These are phyloP conservation scores for Calonectria henricotiae DNA, from an alignment of 2,329 filamentous ascomycete species.

Conservation along the genomic window DNA sequence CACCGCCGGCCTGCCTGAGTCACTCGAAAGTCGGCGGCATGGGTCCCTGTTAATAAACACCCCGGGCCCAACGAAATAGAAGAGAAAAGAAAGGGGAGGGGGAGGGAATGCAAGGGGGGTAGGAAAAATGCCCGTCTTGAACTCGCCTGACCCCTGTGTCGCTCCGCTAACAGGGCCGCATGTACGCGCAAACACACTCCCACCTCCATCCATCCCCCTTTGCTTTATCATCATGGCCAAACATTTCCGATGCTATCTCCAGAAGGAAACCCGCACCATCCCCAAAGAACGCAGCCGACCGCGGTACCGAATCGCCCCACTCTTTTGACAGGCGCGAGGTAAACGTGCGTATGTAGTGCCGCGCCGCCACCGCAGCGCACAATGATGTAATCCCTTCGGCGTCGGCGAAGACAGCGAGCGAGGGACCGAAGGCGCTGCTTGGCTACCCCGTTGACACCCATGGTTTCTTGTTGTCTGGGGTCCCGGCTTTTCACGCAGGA, in stretches of 20 bases:
- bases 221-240: constrained; percentile 13
- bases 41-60: not conserved
- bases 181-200: too few species aligned
- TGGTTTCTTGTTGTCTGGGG: too few species aligned
- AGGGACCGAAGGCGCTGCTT: not conserved
- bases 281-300: not conserved
- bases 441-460: too few species aligned
- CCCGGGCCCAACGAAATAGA: not conserved
- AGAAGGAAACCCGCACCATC: not conserved
- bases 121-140: constrained; percentile 21
- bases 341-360: too few species aligned
- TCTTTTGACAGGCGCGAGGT: too few species aligned
- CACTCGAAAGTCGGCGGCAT: too few species aligned
- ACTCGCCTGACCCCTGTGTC: constrained; percentile 13
- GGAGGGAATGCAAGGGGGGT: too few species aligned
- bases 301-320: constrained; percentile 12
- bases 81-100: not conserved
- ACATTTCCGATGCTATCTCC: constrained; percentile 16
- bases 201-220: not conserved
- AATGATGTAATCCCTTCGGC: constrained; percentile 22
- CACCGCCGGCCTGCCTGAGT: not conserved
- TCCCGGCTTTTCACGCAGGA: not conserved
- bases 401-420: constrained; percentile 12
- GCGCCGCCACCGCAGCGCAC: constrained; percentile 10
- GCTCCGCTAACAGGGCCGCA: constrained; percentile 2